Conservation (phyloP, 768 basidiomycete species). For the Agrocybe praecox region DNA sequence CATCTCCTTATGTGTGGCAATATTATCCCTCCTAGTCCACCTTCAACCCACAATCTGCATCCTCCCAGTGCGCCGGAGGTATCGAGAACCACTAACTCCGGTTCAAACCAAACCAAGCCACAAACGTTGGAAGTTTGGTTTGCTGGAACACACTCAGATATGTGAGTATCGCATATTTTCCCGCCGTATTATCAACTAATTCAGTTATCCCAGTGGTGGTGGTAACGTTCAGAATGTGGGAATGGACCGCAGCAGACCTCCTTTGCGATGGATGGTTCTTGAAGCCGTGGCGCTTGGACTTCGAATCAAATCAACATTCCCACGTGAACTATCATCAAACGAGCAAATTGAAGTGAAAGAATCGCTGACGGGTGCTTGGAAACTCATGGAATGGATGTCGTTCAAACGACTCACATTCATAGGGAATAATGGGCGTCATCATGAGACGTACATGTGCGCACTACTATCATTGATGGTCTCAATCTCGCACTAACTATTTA, state of each 20-base stretch:
- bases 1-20: no score
- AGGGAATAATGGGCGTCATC: background rate
- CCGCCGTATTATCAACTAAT: background rate
- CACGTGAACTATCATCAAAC: conserved; percentile 3
- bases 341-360: conserved; percentile 15
- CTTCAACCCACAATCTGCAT: background rate
- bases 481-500: background rate
- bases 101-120: conserved; percentile 1
- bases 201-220: conserved; percentile 12
- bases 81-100: background rate
- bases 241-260: conserved; percentile 21
- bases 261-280: conserved; percentile 26
- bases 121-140: conserved; percentile 33
- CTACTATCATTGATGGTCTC: background rate
- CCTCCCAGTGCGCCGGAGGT: no score
- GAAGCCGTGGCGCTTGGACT: conserved; percentile 21
- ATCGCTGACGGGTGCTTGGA: conserved; percentile 22
- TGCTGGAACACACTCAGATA: conserved; percentile 28
- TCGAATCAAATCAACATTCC: conserved; percentile 5
- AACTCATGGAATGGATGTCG: conserved; percentile 14
- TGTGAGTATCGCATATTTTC: background rate
- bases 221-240: conserved; percentile 18
- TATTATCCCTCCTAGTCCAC: background rate
- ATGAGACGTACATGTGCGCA: background rate
- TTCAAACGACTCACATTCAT: conserved; percentile 8